phyloP scores from a whole-genome alignment of 1,139 yeast genomes.

The Yamadazyma atlantica region DNA sequence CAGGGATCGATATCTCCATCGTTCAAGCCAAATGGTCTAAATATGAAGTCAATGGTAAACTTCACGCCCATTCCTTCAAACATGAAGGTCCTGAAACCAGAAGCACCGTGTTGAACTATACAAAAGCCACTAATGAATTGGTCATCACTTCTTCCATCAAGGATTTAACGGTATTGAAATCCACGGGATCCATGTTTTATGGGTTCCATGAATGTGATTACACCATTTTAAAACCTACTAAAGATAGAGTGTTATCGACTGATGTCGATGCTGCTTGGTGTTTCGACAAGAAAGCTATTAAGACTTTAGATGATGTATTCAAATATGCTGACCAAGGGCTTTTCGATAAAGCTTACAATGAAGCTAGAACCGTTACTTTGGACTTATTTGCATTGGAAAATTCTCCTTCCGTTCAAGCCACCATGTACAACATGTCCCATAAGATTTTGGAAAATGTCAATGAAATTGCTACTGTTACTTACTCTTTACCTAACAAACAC shows the following conservation, averaged over 20 bases:
- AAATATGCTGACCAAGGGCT: constrained; percentile 57
- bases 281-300: constrained; percentile 51
- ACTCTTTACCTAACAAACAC: constrained; percentile 86
- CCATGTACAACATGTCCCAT: constrained; percentile 89
- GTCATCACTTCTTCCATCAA: constrained; percentile 67
- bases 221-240: constrained; percentile 81
- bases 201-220: constrained; percentile 84
- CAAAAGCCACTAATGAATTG: constrained; percentile 48
- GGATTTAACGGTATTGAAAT: constrained; percentile 83
- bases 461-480: constrained; percentile 62
- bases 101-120: constrained; percentile 55
- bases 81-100: constrained; percentile 85
- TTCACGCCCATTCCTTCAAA: constrained; percentile 79
- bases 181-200: constrained; percentile 93
- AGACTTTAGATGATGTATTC: constrained; percentile 50
- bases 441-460: constrained; percentile 62
- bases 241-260: constrained; percentile 83
- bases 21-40: constrained; percentile 79
- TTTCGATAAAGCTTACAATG: constrained; percentile 60
- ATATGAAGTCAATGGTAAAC: constrained; percentile 67
- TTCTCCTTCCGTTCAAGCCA: constrained; percentile 91
- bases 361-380: constrained; percentile 68
- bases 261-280: constrained; percentile 79
- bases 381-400: constrained; percentile 80
- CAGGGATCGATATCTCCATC: constrained; percentile 65